Percentiles rank a stretch among this genome's conserved stretches.
phyloP scores from a whole-genome alignment of 352 stramenopile genomes.

The Phytophthora cajani region DNA sequence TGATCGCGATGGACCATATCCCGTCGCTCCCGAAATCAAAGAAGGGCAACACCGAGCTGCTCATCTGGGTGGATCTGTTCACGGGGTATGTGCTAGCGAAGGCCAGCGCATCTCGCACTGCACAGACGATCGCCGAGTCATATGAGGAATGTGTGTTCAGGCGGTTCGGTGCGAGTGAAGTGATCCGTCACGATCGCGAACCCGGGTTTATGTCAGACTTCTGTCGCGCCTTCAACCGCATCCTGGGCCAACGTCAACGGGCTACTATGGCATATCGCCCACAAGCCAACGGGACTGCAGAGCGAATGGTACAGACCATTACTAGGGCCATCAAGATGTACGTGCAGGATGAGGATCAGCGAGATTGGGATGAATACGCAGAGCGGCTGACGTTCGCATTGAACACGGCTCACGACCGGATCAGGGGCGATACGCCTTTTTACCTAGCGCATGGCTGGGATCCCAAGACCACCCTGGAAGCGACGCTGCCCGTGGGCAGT shows the following conservation, averaged over 20 bases:
- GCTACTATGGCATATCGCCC: background rate
- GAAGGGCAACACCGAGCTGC: no score
- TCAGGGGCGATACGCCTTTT: background rate
- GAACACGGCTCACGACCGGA: no score
- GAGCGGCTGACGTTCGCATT: no score
- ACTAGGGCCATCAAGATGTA: background rate
- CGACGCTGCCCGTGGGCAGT: background rate
- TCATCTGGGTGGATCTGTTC: background rate
- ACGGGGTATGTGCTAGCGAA: background rate
- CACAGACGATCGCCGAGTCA: background rate
- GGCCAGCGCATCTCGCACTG: background rate
- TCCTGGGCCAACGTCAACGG: background rate
- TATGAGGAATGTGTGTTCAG: background rate
- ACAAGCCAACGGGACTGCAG: background rate
- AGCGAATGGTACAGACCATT: background rate
- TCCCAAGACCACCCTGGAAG: background rate
- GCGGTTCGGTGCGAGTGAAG: background rate
- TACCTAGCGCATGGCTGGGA: background rate
- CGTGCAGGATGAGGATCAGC: background rate
- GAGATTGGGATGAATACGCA: background rate
- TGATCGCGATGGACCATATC: no score
- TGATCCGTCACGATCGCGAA: background rate
- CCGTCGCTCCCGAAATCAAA: no score
- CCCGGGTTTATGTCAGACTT: background rate
- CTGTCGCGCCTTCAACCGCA: background rate